phyloP scores from a whole-genome alignment of 176 grass and related monocot species.

The Oryza glumipatula region DNA sequence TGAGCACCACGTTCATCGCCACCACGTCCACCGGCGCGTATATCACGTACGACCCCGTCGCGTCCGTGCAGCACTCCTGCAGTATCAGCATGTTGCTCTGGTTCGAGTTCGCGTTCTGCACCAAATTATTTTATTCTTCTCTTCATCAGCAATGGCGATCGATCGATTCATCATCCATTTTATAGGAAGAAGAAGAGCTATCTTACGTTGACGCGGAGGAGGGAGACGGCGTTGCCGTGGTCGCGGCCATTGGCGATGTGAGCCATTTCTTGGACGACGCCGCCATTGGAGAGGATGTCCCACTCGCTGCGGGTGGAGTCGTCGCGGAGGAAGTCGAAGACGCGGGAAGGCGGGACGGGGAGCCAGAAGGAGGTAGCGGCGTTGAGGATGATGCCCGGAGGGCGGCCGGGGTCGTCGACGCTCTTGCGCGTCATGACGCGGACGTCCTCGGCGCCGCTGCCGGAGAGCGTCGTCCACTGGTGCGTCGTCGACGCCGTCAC shows the following conservation, averaged over 20 bases:
- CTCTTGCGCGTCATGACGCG: slow-evolving; percentile 82
- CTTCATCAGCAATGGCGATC: not conserved
- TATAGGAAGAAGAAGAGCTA: not conserved
- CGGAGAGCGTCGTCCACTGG: slow-evolving; percentile 80
- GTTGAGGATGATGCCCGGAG: slow-evolving; percentile 79
- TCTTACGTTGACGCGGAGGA: slow-evolving; percentile 68
- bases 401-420: slow-evolving; percentile 74
- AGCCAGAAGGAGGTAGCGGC: slow-evolving; percentile 93
- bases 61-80: slow-evolving; percentile 81
- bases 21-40: slow-evolving; percentile 83
- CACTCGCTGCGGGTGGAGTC: slow-evolving; percentile 78
- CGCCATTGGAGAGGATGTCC: slow-evolving; percentile 85
- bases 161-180: not conserved
- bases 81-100: slow-evolving; percentile 93
- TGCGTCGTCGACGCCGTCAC: slow-evolving; percentile 76
- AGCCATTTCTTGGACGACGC: slow-evolving; percentile 81
- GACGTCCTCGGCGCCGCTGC: slow-evolving; percentile 70
- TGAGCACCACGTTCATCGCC: slow-evolving; percentile 88
- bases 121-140: not conserved
- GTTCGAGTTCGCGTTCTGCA: slow-evolving; percentile 73
- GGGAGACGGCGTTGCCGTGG: slow-evolving; percentile 78
- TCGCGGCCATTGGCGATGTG: slow-evolving; percentile 79
- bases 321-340: slow-evolving; percentile 78
- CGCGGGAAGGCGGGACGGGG: slow-evolving; percentile 46
- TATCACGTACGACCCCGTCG: slow-evolving; percentile 77